Conservation (phyloP, 2,329 filamentous ascomycete genomes). For the Penicillium sp. region DNA sequence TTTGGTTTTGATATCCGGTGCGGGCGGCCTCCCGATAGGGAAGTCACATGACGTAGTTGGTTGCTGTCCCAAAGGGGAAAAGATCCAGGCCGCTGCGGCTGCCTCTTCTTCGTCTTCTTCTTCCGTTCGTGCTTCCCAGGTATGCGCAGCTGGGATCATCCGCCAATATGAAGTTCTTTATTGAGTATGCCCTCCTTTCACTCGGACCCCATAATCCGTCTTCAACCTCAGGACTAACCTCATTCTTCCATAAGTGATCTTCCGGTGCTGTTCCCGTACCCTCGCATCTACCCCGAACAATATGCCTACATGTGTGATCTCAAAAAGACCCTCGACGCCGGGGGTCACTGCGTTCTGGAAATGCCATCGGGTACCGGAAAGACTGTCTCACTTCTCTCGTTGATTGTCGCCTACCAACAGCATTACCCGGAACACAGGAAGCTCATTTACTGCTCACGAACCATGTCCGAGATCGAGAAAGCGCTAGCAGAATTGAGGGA, state of each 20-base stretch:
- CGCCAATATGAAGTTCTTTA: constrained; percentile 75
- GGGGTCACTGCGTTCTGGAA: constrained; percentile 93
- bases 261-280: constrained; percentile 74
- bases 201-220: background rate
- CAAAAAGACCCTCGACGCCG: constrained; percentile 86
- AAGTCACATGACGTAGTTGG: constrained; percentile 40
- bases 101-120: constrained; percentile 4
- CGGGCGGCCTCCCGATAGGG: constrained; percentile 36
- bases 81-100: constrained; percentile 27
- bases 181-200: constrained; percentile 59
- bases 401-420: constrained; percentile 96
- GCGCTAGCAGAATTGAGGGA: constrained; percentile 87
- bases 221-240: constrained; percentile 13
- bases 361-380: constrained; percentile 99
- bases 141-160: constrained; percentile 20
- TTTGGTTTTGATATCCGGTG: constrained; percentile 14
- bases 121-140: constrained; percentile 16
- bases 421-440: constrained; percentile 92
- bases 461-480: constrained; percentile 99
- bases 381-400: constrained; percentile 89
- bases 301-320: constrained; percentile 84
- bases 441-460: constrained; percentile 98
- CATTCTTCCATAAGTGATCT: constrained; percentile 57
- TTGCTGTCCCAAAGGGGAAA: constrained; percentile 38
- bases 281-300: constrained; percentile 74